Conservation (phyloP, 495 filamentous ascomycete species). For the Opeltia flavorubescens region DNA sequence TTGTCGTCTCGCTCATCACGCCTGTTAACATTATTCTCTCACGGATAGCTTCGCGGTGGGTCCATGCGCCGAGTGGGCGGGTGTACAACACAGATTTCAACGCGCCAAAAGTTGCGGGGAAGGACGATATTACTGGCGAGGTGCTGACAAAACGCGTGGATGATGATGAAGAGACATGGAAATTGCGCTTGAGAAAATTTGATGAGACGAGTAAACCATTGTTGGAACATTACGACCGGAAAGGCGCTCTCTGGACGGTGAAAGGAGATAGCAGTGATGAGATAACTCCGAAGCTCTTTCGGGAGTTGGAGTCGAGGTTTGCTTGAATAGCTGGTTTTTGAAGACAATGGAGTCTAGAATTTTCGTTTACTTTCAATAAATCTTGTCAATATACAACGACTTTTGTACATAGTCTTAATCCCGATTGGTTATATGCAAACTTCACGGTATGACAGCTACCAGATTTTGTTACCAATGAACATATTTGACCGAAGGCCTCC, state of each 20-base stretch:
- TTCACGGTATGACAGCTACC: no score
- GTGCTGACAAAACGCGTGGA: constrained; percentile 66
- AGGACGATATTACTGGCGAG: constrained; percentile 88
- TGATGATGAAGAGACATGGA: constrained; percentile 78
- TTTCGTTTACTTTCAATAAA: background rate
- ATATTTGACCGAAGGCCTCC: no score
- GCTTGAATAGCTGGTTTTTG: constrained; percentile 12
- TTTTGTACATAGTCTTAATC: no score
- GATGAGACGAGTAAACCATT: constrained; percentile 74
- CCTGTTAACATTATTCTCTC: constrained; percentile 63
- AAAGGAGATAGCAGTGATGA: constrained; percentile 81
- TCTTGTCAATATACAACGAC: no score
- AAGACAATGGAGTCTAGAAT: background rate
- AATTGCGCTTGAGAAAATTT: constrained; percentile 62
- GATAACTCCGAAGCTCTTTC: constrained; percentile 73
- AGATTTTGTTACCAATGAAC: no score
- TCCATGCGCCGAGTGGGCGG: constrained; percentile 81
- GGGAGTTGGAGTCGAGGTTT: constrained; percentile 70
- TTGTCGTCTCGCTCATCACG: constrained; percentile 50
- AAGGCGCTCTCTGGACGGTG: constrained; percentile 80
- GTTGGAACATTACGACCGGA: constrained; percentile 74
- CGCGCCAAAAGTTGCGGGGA: constrained; percentile 60
- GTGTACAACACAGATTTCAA: constrained; percentile 94
- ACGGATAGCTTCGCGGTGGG: constrained; percentile 81
- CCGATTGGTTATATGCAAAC: no score